phyloP scores from a whole-genome alignment of 2,329 filamentous ascomycete genomes.

The Fusarium sacchari region DNA sequence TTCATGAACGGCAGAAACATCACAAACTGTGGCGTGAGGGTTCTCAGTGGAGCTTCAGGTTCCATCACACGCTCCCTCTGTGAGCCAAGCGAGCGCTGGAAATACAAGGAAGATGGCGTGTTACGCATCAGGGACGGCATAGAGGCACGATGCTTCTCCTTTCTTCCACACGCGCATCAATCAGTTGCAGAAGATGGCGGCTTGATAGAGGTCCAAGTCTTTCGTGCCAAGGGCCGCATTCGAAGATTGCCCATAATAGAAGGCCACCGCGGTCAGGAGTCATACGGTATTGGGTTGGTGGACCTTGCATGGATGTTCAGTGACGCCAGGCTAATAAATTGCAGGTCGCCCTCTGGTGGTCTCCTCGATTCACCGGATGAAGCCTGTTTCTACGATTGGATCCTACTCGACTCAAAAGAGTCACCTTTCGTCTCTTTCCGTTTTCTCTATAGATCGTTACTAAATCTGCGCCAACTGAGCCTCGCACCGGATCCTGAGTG shows the following conservation, averaged over 20 bases:
- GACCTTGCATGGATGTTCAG: neutral
- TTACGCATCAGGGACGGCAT: slow-evolving; percentile 52
- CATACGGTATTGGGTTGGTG: slow-evolving; percentile 64
- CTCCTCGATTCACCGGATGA: slow-evolving; percentile 62
- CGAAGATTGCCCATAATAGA: slow-evolving; percentile 54
- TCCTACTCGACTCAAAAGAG: slow-evolving; percentile 61
- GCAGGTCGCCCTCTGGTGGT: slow-evolving; percentile 63
- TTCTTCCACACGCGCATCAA: slow-evolving; percentile 51
- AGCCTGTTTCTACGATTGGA: slow-evolving; percentile 62
- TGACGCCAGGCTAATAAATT: slow-evolving; percentile 6
- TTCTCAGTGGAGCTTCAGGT: slow-evolving; percentile 48
- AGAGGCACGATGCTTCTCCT: slow-evolving; percentile 62
- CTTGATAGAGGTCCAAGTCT: slow-evolving; percentile 63
- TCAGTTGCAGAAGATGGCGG: slow-evolving; percentile 64
- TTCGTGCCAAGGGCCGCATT: slow-evolving; percentile 60
- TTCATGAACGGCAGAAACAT: slow-evolving; percentile 63
- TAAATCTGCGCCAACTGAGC: slow-evolving; percentile 58
- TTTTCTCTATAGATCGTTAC: slow-evolving; percentile 67
- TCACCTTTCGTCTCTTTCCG: slow-evolving; percentile 63
- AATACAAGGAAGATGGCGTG: slow-evolving; percentile 51
- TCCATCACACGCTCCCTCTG: slow-evolving; percentile 60
- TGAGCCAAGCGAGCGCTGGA: slow-evolving; percentile 56
- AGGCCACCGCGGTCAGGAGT: slow-evolving; percentile 58
- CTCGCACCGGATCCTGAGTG: slow-evolving; percentile 52
- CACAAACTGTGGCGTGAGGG: slow-evolving; percentile 63